These are phyloP conservation scores for Fusarium sp. DNA, from an alignment of 2,329 filamentous ascomycete genomes.

Conservation along the genomic window DNA sequence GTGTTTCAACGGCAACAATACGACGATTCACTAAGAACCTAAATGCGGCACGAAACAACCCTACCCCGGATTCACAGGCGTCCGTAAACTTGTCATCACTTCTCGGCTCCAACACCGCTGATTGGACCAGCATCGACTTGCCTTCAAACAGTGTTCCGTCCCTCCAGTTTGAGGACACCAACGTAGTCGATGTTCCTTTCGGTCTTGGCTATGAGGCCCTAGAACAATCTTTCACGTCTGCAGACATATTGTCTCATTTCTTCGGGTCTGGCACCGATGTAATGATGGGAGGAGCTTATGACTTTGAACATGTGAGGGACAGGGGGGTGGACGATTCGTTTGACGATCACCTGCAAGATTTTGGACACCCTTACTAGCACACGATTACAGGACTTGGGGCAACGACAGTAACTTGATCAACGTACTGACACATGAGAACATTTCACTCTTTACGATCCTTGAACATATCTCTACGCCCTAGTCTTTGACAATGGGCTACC, in stretches of 20 bases:
- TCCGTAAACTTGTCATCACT: background rate
- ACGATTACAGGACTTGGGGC: background rate
- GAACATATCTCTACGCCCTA: background rate
- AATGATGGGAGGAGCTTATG: background rate
- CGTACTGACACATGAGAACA: background rate
- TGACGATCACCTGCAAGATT: background rate
- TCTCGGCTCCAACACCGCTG: background rate
- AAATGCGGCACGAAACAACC: background rate
- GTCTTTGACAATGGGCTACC: too few relatives aligned
- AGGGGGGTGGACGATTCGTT: background rate
- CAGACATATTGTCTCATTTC: background rate
- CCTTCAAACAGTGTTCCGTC: background rate
- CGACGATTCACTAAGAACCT: background rate
- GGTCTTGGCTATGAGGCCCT: background rate
- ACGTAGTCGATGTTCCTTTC: background rate
- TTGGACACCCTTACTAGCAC: background rate
- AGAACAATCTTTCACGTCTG: background rate
- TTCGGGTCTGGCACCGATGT: background rate
- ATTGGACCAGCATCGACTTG: background rate
- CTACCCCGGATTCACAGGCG: background rate
- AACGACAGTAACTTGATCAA: background rate
- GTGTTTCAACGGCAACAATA: background rate
- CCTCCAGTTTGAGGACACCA: background rate
- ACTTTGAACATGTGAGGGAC: background rate
- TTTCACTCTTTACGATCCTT: background rate